Percentiles rank a stretch among this genome's conserved stretches.
phyloP scores from a whole-genome alignment of 345 rosid genomes.

The Adansonia digitata region DNA sequence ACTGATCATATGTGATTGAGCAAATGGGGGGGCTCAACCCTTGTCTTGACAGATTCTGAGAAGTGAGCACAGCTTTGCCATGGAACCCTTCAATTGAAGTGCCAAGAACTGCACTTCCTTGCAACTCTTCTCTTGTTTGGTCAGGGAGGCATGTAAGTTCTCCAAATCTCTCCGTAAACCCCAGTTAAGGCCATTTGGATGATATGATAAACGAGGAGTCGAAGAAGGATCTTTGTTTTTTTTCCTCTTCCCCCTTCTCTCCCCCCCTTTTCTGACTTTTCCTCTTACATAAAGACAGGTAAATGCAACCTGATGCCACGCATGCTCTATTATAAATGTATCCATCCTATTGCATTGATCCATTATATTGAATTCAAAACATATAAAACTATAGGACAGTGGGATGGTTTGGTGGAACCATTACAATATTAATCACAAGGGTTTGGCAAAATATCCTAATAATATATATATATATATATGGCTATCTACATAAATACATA shows the following conservation, averaged over 20 bases:
- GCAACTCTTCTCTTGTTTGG: neutral
- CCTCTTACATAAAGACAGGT: neutral
- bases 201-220: neutral
- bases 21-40: neutral
- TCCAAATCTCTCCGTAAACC: neutral
- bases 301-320: neutral
- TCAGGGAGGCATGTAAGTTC: slow-evolving; percentile 14
- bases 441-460: neutral
- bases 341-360: neutral
- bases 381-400: neutral
- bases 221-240: neutral
- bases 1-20: neutral
- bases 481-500: too few species aligned
- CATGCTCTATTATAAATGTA: neutral
- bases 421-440: neutral
- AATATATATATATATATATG: neutral
- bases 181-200: neutral
- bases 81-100: neutral
- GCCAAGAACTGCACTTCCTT: slow-evolving; percentile 4
- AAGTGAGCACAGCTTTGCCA: slow-evolving; percentile 13
- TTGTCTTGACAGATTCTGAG: slow-evolving; percentile 12
- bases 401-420: slow-evolving; percentile 10
- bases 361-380: neutral
- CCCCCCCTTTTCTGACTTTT: neutral
- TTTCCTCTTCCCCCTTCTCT: neutral